These are phyloP conservation scores for Dentipellis sp. DNA, from an alignment of 768 basidiomycete genomes.

Conservation along the genomic window DNA sequence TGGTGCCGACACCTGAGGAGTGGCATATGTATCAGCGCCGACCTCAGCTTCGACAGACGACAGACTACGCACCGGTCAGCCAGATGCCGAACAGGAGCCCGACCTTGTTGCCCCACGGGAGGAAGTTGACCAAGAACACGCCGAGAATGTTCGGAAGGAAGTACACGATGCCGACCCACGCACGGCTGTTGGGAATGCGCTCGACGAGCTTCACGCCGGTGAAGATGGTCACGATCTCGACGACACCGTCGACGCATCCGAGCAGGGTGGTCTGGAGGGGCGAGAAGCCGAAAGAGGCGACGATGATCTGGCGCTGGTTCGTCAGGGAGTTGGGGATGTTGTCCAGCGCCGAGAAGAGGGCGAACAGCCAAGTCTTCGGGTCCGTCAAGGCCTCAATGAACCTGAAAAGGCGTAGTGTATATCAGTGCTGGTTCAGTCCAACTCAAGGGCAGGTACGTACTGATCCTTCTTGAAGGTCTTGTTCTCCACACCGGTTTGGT, in stretches of 20 bases:
- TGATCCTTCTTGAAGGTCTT: constrained; percentile 76
- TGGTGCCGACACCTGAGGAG: constrained; percentile 35
- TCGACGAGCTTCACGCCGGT: constrained; percentile 52
- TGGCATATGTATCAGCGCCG: constrained; percentile 14
- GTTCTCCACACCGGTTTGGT: constrained; percentile 78
- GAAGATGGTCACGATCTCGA: constrained; percentile 65
- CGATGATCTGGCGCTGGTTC: constrained; percentile 57
- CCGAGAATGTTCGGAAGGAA: constrained; percentile 60
- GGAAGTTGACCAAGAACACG: constrained; percentile 47
- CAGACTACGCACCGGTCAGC: constrained; percentile 33
- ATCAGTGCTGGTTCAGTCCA: background rate
- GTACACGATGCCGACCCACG: constrained; percentile 53
- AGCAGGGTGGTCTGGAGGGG: constrained; percentile 60
- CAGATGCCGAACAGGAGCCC: constrained; percentile 54
- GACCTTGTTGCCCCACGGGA: constrained; percentile 58
- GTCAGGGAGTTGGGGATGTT: constrained; percentile 61
- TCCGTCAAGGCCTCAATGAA: constrained; percentile 61
- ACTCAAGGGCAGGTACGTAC: constrained; percentile 30
- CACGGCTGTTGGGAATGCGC: constrained; percentile 47
- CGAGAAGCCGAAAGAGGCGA: constrained; percentile 57
- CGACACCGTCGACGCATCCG: constrained; percentile 52
- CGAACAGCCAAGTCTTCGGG: constrained; percentile 72
- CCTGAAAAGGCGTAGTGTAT: constrained; percentile 23
- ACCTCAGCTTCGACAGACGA: constrained; percentile 10
- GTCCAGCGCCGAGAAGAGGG: constrained; percentile 50